These are phyloP conservation scores for Glaciozyma antarctica DNA, from an alignment of 768 basidiomycete species.

Conservation along the genomic window DNA sequence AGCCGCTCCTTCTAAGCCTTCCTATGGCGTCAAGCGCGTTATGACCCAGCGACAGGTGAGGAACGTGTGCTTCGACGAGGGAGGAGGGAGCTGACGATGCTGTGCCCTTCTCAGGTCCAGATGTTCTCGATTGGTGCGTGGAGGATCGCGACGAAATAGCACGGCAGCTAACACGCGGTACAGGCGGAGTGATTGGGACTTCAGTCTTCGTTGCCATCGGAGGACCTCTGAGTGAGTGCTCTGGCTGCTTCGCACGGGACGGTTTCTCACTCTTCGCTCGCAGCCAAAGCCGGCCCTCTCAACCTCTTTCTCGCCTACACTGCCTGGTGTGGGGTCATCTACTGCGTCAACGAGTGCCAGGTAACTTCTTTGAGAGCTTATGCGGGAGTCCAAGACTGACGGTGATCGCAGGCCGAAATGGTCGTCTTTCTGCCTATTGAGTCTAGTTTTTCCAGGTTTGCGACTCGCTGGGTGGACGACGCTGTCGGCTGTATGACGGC, in stretches of 20 bases:
- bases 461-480: neutral
- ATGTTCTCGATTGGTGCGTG: neutral
- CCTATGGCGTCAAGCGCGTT: too few species aligned
- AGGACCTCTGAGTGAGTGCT: too few species aligned
- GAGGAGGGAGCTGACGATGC: too few species aligned
- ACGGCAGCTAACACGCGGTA: too few species aligned
- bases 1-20: too few species aligned
- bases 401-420: neutral
- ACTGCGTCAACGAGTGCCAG: constrained; percentile 1
- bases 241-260: too few species aligned
- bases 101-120: neutral
- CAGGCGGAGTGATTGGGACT: neutral
- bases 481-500: neutral
- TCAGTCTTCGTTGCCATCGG: too few species aligned
- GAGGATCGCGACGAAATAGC: too few species aligned
- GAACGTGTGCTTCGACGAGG: too few species aligned
- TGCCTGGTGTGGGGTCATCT: neutral
- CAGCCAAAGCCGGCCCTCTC: constrained; percentile 10
- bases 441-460: neutral
- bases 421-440: neutral
- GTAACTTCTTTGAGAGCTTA: constrained; percentile 21
- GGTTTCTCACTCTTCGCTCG: too few species aligned
- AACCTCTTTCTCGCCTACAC: neutral
- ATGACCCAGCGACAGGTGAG: too few species aligned
- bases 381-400: neutral